A percentile compares a stretch with the other conserved stretches of the same genome.
Evolutionary conservation across 129 eudicot genomes (phyloP).

Genomic region (Logfia minima): DNA sequence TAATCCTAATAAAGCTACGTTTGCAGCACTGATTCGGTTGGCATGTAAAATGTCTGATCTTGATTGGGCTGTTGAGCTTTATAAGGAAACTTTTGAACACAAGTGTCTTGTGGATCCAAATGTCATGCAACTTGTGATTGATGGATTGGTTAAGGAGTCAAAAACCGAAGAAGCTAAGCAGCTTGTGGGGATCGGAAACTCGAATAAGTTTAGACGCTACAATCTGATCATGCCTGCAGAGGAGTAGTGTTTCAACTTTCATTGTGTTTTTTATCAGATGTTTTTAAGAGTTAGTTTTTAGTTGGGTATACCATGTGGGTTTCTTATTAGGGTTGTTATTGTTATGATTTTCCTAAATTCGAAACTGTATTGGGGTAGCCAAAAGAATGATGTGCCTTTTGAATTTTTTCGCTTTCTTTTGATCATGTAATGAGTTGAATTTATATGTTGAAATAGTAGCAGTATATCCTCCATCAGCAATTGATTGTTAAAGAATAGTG

Average conservation of each 20-base stretch:
- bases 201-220: slow-evolving; percentile 30
- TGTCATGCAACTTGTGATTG: slow-evolving; percentile 46
- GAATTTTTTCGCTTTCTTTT: slow-evolving; percentile 13
- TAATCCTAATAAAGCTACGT: slow-evolving; percentile 42
- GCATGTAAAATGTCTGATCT: slow-evolving; percentile 47
- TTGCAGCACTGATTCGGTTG: slow-evolving; percentile 28
- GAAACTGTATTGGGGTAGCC: slow-evolving; percentile 11
- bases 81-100: slow-evolving; percentile 29
- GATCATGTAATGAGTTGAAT: background rate
- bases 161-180: slow-evolving; percentile 45
- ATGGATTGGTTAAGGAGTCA: slow-evolving; percentile 46
- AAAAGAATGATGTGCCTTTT: slow-evolving; percentile 5
- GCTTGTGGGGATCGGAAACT: slow-evolving; percentile 48
- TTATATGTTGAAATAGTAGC: background rate
- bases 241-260: slow-evolving; percentile 22
- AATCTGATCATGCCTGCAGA: slow-evolving; percentile 37
- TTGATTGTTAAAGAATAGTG: too few relatives aligned
- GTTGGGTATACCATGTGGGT: background rate
- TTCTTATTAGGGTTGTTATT: slow-evolving; percentile 1
- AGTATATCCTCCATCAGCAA: too few relatives aligned
- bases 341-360: slow-evolving; percentile 15
- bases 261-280: slow-evolving; percentile 13
- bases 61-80: slow-evolving; percentile 48
- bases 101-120: slow-evolving; percentile 27
- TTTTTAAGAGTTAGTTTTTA: slow-evolving; percentile 17